Base-by-base conservation (phyloP, 495 filamentous ascomycete genomes). In the Penicillium longicatenatum region DNA sequence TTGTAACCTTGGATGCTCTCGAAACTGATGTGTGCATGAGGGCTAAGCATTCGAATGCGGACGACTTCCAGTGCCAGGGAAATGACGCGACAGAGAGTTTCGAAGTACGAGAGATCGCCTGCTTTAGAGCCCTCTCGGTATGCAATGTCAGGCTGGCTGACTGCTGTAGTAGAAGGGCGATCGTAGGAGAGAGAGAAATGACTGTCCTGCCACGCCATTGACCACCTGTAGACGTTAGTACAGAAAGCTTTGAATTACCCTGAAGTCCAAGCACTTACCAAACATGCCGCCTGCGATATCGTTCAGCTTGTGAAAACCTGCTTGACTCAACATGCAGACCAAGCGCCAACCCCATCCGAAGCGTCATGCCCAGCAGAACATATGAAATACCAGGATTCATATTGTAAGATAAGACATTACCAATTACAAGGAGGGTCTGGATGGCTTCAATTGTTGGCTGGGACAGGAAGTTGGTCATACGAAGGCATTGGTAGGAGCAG, bases 311-410 rank as follows among this genome's bases (percentile, higher is more conserved):
- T 1, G 75, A 76, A 50, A 80, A 78, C 7, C 76, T 71, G 51
- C 77, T 79, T 33, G 80, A 83, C 50, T 75, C 71, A 10, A 79
- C 73, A 58, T 86, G 83, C 22, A 86, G 65, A 20, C 83, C 84
- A 21, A 85, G 75, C 0, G 77, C 82, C 65, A 84, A 68, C 0
- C 82, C 79, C 70, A 86, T 79, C 42, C 84, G 77, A 54, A 84
- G 76, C 0, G 82, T 85, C 66, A 86, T 75, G 22, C 81, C 82
- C 41, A 84, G 74, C 2, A 85, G 63, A 16, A 81, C 79, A 69
- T 84, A 86, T 2, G 82, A 80, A 19, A 83, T 82, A 2, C 83
- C 84, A n/a, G 84, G 81, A 51, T 85, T 86, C 82, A 86, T 84
- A 50, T 84, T 84, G 61, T 85, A 86, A 11, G 80, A 81, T n/a